Conservation (phyloP, 2,329 filamentous ascomycete genomes). For the Kalaharituber pfeilii region DNA sequence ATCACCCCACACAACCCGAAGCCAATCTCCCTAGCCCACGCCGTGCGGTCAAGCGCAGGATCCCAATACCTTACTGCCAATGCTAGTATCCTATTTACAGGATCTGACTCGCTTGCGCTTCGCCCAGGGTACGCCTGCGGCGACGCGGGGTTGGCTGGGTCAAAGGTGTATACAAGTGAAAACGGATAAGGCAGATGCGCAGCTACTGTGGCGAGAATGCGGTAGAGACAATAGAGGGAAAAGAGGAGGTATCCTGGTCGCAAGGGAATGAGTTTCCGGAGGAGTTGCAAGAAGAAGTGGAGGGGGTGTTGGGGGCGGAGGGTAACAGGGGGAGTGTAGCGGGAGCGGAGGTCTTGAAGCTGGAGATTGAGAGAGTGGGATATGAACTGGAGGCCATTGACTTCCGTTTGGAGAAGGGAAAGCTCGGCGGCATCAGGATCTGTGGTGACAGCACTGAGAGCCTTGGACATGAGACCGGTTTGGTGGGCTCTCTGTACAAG, state of each 20-base stretch:
- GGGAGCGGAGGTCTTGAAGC: constrained; percentile 44
- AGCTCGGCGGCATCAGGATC: constrained; percentile 42
- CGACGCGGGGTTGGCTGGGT: background rate
- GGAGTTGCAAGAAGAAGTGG: constrained; percentile 33
- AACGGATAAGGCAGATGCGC: constrained; percentile 22
- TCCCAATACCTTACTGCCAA: constrained; percentile 71
- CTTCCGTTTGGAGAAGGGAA: constrained; percentile 51
- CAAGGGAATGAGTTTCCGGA: background rate
- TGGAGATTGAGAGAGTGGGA: constrained; percentile 50
- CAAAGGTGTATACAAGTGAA: constrained; percentile 9
- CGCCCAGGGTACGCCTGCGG: constrained; percentile 40
- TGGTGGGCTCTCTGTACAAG: constrained; percentile 14
- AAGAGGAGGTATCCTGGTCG: constrained; percentile 50
- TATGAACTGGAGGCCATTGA: constrained; percentile 66
- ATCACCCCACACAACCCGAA: constrained; percentile 72
- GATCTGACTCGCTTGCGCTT: constrained; percentile 37
- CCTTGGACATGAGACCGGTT: constrained; percentile 51
- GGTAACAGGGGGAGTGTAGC: constrained; percentile 36
- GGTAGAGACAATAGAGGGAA: constrained; percentile 68
- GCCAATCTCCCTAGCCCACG: constrained; percentile 71
- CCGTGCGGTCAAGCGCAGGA: constrained; percentile 59
- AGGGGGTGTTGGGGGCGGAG: constrained; percentile 48
- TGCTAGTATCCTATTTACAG: constrained; percentile 66
- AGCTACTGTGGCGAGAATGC: constrained; percentile 45
- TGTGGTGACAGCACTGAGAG: constrained; percentile 53